phyloP scores from a whole-genome alignment of 495 filamentous ascomycete genomes.

The Melanomma pulvis-pyrius region DNA sequence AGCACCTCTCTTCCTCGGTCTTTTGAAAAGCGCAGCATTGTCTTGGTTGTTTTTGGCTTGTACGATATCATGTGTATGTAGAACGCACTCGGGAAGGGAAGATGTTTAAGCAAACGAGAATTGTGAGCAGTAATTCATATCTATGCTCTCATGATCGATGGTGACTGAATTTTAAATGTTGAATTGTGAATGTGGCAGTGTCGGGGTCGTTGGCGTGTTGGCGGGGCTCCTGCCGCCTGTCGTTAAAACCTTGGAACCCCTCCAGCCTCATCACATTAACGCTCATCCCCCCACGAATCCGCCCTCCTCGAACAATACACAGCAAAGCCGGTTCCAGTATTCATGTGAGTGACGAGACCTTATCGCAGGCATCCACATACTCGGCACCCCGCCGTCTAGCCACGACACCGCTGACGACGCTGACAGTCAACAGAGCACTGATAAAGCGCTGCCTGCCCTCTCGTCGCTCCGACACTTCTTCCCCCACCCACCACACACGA shows the following conservation, averaged over 20 bases:
- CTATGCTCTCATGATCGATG: neutral
- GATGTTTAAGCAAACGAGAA: conserved; percentile 22
- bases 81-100: conserved; percentile 11
- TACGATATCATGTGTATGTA: conserved; percentile 39
- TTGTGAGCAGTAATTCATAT: conserved; percentile 13
- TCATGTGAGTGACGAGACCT: conserved; percentile 23
- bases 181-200: neutral
- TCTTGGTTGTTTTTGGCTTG: conserved; percentile 27
- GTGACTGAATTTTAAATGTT: conserved; percentile 1
- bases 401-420: conserved; percentile 35
- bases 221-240: neutral
- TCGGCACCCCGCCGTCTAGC: neutral
- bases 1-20: conserved; percentile 26
- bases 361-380: conserved; percentile 1
- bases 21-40: conserved; percentile 31
- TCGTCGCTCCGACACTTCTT: conserved; percentile 1
- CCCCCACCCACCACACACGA: conserved; percentile 10
- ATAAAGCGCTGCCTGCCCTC: conserved; percentile 34
- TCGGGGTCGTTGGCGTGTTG: neutral
- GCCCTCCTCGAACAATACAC: neutral
- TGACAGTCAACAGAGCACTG: conserved; percentile 28
- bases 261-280: conserved; percentile 21
- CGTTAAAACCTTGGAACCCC: conserved; percentile 10
- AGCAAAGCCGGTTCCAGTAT: neutral
- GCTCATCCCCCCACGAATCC: neutral